Conservation (phyloP, 2,329 filamentous ascomycete species). For the Xylaria sp. region DNA sequence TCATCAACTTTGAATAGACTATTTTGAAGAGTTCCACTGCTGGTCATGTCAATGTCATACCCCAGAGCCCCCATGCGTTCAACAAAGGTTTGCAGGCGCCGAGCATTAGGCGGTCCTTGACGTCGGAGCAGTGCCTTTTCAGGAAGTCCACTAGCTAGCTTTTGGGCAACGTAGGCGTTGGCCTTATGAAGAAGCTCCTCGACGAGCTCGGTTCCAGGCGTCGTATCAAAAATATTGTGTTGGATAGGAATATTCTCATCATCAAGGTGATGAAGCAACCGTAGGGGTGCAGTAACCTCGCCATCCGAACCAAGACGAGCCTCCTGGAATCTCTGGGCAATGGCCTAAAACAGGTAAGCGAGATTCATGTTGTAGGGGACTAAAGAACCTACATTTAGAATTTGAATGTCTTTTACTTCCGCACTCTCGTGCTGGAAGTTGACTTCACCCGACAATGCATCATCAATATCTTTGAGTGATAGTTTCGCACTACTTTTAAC, state of each 20-base stretch:
- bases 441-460: slow-evolving; percentile 73
- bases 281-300: slow-evolving; percentile 83
- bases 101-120: slow-evolving; percentile 84
- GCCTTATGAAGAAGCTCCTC: slow-evolving; percentile 96
- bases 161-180: slow-evolving; percentile 88
- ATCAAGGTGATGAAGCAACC: slow-evolving; percentile 91
- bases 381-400: slow-evolving; percentile 70
- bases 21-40: slow-evolving; percentile 91
- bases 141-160: slow-evolving; percentile 79
- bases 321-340: slow-evolving; percentile 92
- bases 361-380: slow-evolving; percentile 11
- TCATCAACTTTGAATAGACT: slow-evolving; percentile 95
- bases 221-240: slow-evolving; percentile 94
- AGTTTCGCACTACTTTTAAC: slow-evolving; percentile 92
- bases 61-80: slow-evolving; percentile 93
- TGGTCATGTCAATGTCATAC: slow-evolving; percentile 87
- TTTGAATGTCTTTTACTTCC: slow-evolving; percentile 79
- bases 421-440: slow-evolving; percentile 72
- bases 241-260: slow-evolving; percentile 98
- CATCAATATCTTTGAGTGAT: slow-evolving; percentile 85
- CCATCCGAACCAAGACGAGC: slow-evolving; percentile 82
- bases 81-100: slow-evolving; percentile 88
- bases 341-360: slow-evolving; percentile 59
- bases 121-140: slow-evolving; percentile 93
- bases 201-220: slow-evolving; percentile 87